Evolutionary conservation across 495 filamentous ascomycete genomes (phyloP), one percentile per base, ranked within the genome.

Genomic region (Aspergillus incahuasiensis): DNA sequence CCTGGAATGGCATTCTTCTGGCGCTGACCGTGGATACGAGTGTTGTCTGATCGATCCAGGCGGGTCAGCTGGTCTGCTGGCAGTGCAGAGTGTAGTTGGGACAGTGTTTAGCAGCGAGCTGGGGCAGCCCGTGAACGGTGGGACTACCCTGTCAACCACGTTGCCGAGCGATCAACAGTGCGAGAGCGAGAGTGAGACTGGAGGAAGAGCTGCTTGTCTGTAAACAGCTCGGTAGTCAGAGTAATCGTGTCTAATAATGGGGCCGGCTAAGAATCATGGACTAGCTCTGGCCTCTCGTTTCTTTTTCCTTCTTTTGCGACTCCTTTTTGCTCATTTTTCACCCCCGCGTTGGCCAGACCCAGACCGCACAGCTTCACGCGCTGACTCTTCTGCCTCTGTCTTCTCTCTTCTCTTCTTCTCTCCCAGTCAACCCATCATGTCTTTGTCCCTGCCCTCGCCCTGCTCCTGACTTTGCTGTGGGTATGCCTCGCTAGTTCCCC

Each of bases 131-230:
- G 32, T 47, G 56, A 56, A 55, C 50, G 41, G 59, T 46, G 51
- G 54, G 49, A 54, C 48, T 53, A 32, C 65, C 64, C 65, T 68
- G 65, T 68, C 65, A 68, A 68, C 65, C 65, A 68, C 65, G 65
- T 68, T 68, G 65, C 56, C 48, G 59, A 46, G 52, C 55, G 65
- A 62, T 66, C 56, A 58, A 38, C 30, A 19, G 28, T n/a, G 38
- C 5, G 3, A 18, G n/a, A 40, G 5, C 8, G 32, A 35, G 8
- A 35, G 5, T 35, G 8, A 11, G 32, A 7, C 32, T 35, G 32
- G 8, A 35, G 32, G 6, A 35, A 35, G 32, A 35, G 3, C n/a
- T n/a, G n/a, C n/a, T n/a, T n/a, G n/a, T n/a, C n/a, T n/a, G n/a
- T n/a, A 12, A 15, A 12, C 32, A 2, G 13, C 32, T 35, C 4